These are phyloP conservation scores for Auxenochlorella pyrenoidosa DNA, from an alignment of 139 green algal species.

Conservation along the genomic window DNA sequence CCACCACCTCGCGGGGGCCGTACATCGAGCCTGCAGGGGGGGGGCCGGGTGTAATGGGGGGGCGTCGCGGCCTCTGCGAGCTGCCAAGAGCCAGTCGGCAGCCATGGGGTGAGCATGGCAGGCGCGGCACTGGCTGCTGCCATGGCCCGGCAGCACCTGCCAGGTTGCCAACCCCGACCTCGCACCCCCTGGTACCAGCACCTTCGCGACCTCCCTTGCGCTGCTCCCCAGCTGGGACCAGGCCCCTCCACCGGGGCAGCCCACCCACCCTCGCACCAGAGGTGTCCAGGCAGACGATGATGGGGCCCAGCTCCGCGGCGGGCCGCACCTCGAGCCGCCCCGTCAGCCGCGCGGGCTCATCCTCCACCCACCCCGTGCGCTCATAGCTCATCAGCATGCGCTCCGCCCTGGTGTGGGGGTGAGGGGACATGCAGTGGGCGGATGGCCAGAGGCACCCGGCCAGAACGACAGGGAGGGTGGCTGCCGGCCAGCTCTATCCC, in stretches of 20 bases:
- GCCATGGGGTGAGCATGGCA: not conserved
- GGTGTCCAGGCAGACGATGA: conserved; percentile 94
- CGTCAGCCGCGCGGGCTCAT: conserved; percentile 76
- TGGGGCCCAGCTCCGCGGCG: conserved; percentile 89
- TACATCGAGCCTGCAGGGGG: conserved; percentile 51
- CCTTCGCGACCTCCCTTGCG: too few relatives aligned
- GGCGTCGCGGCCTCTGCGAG: too few relatives aligned
- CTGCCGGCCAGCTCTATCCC: too few relatives aligned
- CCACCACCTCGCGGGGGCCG: conserved; percentile 84
- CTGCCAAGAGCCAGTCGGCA: too few relatives aligned
- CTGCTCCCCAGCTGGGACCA: too few relatives aligned
- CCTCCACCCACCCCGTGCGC: conserved; percentile 87
- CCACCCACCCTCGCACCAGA: too few relatives aligned
- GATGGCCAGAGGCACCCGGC: too few relatives aligned
- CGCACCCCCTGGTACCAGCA: too few relatives aligned
- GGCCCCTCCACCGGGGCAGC: too few relatives aligned
- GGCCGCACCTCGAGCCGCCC: conserved; percentile 84
- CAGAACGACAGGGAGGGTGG: too few relatives aligned
- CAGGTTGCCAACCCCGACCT: too few relatives aligned
- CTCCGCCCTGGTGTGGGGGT: conserved; percentile 55
- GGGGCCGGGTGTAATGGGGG: not conserved
- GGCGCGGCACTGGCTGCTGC: not conserved
- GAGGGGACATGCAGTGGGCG: too few relatives aligned
- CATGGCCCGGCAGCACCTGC: not conserved
- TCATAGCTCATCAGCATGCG: conserved; percentile 90